A percentile compares a stretch with the other conserved stretches of the same genome.
Evolutionary conservation across 2,329 filamentous ascomycete genomes (phyloP).

Genomic region (Fusarium nurragi): DNA sequence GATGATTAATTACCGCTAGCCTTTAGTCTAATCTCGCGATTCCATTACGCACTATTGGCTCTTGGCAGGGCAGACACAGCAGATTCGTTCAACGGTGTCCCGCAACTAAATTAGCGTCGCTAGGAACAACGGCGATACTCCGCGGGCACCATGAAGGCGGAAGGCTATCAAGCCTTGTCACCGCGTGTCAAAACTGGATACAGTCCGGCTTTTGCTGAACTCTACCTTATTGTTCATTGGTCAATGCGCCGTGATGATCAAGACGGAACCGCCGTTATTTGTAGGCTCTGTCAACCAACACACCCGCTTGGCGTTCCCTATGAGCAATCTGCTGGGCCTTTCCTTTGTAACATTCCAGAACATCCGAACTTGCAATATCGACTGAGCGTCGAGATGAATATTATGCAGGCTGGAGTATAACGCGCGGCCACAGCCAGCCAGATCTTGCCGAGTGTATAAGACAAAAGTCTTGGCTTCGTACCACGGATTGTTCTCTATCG

Average conservation of each 20-base stretch:
- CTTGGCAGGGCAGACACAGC: not conserved
- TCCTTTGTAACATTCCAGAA: not conserved
- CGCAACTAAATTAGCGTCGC: conserved; percentile 16
- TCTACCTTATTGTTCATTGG: conserved; percentile 17
- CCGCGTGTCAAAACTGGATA: conserved; percentile 29
- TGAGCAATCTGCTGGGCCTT: not conserved
- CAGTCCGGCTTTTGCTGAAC: conserved; percentile 29
- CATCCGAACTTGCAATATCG: not conserved
- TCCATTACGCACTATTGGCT: conserved; percentile 1
- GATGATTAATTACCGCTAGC: conserved; percentile 1
- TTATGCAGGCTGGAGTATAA: conserved; percentile 8
- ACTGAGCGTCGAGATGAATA: conserved; percentile 2
- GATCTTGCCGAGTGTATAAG: not conserved
- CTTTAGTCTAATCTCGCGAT: not conserved
- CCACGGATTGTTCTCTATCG: conserved; percentile 3
- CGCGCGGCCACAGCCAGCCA: not conserved
- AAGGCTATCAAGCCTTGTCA: conserved; percentile 18
- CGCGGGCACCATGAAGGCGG: conserved; percentile 4
- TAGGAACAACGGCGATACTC: conserved; percentile 20
- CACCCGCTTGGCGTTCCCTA: not conserved
- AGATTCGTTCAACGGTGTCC: conserved; percentile 12
- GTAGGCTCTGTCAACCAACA: not conserved
- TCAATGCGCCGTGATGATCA: not conserved
- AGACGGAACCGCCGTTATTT: not conserved
- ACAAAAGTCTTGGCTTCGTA: not conserved